A percentile compares a stretch with the other conserved stretches of the same genome.
phyloP scores from a whole-genome alignment of 140 eudicot species.

The Bidens hawaiensis region DNA sequence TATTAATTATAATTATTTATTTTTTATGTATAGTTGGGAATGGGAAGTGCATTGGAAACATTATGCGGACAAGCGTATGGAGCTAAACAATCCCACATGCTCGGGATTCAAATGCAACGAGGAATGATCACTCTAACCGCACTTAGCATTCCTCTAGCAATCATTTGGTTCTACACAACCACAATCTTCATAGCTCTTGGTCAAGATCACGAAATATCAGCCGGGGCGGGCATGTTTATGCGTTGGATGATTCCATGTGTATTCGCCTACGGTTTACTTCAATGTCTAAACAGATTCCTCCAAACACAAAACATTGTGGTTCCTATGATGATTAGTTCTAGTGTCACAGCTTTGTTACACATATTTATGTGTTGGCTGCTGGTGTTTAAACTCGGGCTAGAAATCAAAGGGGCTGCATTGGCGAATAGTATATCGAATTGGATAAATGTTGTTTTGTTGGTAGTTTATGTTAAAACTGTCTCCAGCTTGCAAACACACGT shows the following conservation, averaged over 20 bases:
- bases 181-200: slow-evolving; percentile 42
- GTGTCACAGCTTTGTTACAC: slow-evolving; percentile 50
- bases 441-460: slow-evolving; percentile 55
- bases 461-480: slow-evolving; percentile 48
- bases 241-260: slow-evolving; percentile 77
- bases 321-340: slow-evolving; percentile 60
- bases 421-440: slow-evolving; percentile 59
- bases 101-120: slow-evolving; percentile 57
- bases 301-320: slow-evolving; percentile 59
- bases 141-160: slow-evolving; percentile 40
- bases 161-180: slow-evolving; percentile 56
- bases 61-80: slow-evolving; percentile 72
- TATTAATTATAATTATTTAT: background rate
- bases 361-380: slow-evolving; percentile 54
- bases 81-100: slow-evolving; percentile 64
- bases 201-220: slow-evolving; percentile 61
- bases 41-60: slow-evolving; percentile 75
- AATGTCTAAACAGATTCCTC: slow-evolving; percentile 57
- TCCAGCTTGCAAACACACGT: slow-evolving; percentile 42
- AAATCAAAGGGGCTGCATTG: slow-evolving; percentile 66
- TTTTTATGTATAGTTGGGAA: slow-evolving; percentile 42
- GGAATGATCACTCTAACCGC: slow-evolving; percentile 44
- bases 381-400: slow-evolving; percentile 39
- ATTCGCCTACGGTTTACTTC: slow-evolving; percentile 55
- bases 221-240: slow-evolving; percentile 52